Evolutionary conservation across 2,329 filamentous ascomycete species (phyloP).

Genomic region (Xylariaceae sp.): DNA sequence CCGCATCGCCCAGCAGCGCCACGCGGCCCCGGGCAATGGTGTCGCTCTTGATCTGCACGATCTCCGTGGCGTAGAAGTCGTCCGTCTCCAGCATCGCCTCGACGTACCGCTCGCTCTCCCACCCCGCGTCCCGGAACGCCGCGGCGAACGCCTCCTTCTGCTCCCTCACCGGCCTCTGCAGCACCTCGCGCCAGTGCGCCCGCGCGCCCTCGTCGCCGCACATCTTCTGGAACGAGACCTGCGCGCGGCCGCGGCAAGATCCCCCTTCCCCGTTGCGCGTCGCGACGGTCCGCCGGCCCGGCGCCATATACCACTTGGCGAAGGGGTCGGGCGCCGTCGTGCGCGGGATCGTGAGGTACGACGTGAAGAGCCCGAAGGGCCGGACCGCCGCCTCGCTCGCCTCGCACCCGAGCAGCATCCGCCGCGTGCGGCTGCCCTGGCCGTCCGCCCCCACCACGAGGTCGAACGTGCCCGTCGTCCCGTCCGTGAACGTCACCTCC

Average conservation of each 20-base stretch:
- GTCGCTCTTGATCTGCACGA: conserved; percentile 28
- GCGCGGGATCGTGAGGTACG: conserved; percentile 33
- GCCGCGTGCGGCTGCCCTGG: conserved; percentile 39
- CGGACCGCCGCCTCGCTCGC: conserved; percentile 20
- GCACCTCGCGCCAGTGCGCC: conserved; percentile 1
- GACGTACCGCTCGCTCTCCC: conserved; percentile 12
- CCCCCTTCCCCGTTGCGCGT: conserved; percentile 29
- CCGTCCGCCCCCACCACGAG: conserved; percentile 51
- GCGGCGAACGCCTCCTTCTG: conserved; percentile 17
- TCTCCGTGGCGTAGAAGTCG: conserved; percentile 41
- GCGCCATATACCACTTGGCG: conserved; percentile 29
- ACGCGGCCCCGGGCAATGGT: conserved; percentile 31
- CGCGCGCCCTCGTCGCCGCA: neutral
- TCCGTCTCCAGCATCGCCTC: conserved; percentile 16
- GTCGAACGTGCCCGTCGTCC: conserved; percentile 37
- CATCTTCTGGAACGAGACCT: conserved; percentile 26
- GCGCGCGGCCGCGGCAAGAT: conserved; percentile 13
- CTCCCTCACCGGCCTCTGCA: conserved; percentile 9
- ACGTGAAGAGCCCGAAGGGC: conserved; percentile 27
- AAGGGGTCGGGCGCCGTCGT: conserved; percentile 22
- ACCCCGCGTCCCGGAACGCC: conserved; percentile 29
- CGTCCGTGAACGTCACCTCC: conserved; percentile 36
- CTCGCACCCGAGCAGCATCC: conserved; percentile 26
- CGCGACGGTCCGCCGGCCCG: conserved; percentile 32
- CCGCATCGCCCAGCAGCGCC: conserved; percentile 48